phyloP scores from a whole-genome alignment of 805 yeast genomes.

The Candida nanaspora region DNA sequence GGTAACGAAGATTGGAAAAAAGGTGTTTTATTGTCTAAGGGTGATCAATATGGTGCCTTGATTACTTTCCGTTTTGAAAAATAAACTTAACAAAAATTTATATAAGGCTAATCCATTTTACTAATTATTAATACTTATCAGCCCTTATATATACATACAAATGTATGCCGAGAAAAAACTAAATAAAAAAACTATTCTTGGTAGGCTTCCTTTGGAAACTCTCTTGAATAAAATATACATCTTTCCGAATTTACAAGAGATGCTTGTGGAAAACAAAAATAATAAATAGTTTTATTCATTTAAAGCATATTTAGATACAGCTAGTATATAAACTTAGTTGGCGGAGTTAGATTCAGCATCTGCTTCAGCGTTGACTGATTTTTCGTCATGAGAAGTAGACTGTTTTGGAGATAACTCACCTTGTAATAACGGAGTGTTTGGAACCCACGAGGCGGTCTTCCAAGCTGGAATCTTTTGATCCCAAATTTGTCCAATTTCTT shows the following conservation, averaged over 20 bases:
- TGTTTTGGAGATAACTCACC: slow-evolving; percentile 7
- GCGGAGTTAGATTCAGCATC: neutral
- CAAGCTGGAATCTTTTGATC: slow-evolving; percentile 19
- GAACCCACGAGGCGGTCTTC: slow-evolving; percentile 15
- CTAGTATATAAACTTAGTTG: neutral
- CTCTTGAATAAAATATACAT: no score
- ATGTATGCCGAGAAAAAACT: no score
- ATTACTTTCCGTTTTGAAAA: slow-evolving; percentile 13
- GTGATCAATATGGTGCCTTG: slow-evolving; percentile 46
- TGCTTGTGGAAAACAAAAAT: no score
- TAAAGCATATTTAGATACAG: neutral
- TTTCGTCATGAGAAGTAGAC: slow-evolving; percentile 1
- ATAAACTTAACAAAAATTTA: neutral
- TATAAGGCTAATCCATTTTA: no score
- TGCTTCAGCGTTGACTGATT: neutral
- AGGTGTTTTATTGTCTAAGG: slow-evolving; percentile 40
- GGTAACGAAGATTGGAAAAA: slow-evolving; percentile 37
- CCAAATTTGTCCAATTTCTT: slow-evolving; percentile 29
- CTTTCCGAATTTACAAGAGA: no score
- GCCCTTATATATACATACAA: neutral
- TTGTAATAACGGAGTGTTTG: slow-evolving; percentile 12
- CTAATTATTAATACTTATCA: no score
- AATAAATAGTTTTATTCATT: no score
- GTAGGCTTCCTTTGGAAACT: no score
- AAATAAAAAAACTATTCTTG: no score